Conservation (phyloP, 805 yeast species). For the Ogataea siamensis region DNA sequence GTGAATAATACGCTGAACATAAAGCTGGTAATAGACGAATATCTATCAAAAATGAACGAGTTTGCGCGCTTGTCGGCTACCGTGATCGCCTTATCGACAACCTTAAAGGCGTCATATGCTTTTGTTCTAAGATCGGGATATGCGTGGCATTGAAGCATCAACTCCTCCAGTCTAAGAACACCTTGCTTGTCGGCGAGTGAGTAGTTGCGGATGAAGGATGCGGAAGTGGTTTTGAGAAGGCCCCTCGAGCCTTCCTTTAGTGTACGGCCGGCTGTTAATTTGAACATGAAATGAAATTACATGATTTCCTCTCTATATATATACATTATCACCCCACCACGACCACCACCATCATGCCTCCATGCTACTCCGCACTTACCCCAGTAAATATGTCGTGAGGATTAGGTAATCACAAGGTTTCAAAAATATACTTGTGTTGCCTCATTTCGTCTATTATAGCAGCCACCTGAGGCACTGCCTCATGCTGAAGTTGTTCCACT, state of each 20-base stretch:
- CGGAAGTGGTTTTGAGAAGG: background rate
- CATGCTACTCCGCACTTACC: slow-evolving; percentile 9
- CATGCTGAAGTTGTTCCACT: slow-evolving; percentile 36
- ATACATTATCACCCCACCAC: slow-evolving; percentile 10
- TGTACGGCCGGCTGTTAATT: slow-evolving; percentile 1
- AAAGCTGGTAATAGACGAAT: slow-evolving; percentile 10
- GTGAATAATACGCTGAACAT: slow-evolving; percentile 13
- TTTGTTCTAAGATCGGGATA: slow-evolving; percentile 16
- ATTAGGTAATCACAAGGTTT: slow-evolving; percentile 17
- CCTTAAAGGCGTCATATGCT: slow-evolving; percentile 17
- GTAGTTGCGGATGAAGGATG: slow-evolving; percentile 8
- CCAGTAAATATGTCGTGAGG: slow-evolving; percentile 1
- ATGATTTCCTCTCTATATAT: slow-evolving; percentile 1
- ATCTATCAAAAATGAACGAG: slow-evolving; percentile 9
- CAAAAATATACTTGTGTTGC: slow-evolving; percentile 29
- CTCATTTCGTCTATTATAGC: slow-evolving; percentile 37
- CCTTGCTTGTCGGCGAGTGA: slow-evolving; percentile 14
- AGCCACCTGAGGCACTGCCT: slow-evolving; percentile 42
- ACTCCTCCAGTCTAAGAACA: slow-evolving; percentile 16
- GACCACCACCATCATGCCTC: slow-evolving; percentile 7
- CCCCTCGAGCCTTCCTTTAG: slow-evolving; percentile 1
- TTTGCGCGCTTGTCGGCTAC: slow-evolving; percentile 15
- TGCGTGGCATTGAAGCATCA: slow-evolving; percentile 17
- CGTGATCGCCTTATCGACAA: slow-evolving; percentile 15
- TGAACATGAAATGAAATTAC: slow-evolving; percentile 2